Percentiles rank a stretch among this genome's conserved stretches.
These are phyloP conservation scores for Aegilops tauschii DNA, from an alignment of 176 grass and related monocot genomes.

Conservation along the genomic window DNA sequence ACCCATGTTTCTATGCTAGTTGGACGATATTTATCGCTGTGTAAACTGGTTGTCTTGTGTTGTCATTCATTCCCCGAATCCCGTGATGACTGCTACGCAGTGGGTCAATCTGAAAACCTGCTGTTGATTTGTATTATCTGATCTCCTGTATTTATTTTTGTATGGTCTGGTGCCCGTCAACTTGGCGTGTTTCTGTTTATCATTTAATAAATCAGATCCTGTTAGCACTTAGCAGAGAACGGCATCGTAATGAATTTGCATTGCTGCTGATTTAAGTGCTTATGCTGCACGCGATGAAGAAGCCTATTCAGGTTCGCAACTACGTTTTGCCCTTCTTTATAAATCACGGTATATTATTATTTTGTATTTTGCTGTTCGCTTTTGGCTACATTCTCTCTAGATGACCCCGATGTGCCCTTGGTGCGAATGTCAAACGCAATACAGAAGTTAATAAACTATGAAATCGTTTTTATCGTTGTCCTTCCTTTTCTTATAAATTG, in stretches of 20 bases:
- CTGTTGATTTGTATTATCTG: neutral
- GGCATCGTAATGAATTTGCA: neutral
- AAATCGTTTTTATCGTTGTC: no score
- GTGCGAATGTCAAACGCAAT: no score
- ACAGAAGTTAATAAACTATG: no score
- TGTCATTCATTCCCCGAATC: neutral
- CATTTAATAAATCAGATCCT: neutral
- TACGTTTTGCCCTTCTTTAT: no score
- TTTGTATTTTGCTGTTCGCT: no score
- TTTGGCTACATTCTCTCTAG: no score
- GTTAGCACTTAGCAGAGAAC: neutral
- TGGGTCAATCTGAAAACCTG: neutral
- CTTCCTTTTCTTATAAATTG: neutral
- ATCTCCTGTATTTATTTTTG: neutral
- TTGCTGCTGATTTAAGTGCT: neutral
- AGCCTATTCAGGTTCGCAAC: no score
- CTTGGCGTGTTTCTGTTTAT: neutral
- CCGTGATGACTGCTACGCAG: neutral
- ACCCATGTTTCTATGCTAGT: neutral
- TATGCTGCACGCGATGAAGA: neutral
- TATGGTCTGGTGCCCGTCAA: neutral
- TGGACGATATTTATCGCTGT: neutral
- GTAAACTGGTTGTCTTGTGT: neutral
- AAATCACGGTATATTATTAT: no score
- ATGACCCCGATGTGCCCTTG: no score